Percentiles rank a stretch among this genome's conserved stretches.
Evolutionary conservation across 2,329 filamentous ascomycete species (phyloP).

Genomic region (Malbranchea cinnamomea): DNA sequence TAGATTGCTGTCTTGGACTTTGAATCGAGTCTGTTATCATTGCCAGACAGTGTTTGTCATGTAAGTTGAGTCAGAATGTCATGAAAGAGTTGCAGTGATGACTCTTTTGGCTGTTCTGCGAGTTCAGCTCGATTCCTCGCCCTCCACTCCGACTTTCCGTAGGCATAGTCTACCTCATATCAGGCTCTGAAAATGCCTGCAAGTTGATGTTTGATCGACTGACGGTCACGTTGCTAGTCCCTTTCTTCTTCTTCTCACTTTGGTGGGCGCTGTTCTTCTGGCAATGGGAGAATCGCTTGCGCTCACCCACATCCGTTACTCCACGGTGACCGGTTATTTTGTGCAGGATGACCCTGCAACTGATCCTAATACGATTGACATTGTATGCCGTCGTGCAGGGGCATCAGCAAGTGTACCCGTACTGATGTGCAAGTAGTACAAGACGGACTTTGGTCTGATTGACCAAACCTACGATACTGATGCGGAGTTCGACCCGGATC

Average conservation of each 20-base stretch:
- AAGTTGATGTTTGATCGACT: no score
- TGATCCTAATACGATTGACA: conserved; percentile 33
- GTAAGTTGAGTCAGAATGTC: no score
- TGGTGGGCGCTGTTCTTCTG: conserved; percentile 3
- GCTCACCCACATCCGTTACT: conserved; percentile 19
- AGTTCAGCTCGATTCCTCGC: no score
- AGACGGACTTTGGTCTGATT: conserved; percentile 34
- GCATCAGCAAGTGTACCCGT: no score
- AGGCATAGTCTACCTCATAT: no score
- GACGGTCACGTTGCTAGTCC: conserved; percentile 4
- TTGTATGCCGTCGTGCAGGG: conserved; percentile 20
- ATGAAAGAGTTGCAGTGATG: no score
- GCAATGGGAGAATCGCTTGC: conserved; percentile 6
- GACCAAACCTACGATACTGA: conserved; percentile 30
- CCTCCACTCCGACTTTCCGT: no score
- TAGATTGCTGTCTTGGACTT: no score
- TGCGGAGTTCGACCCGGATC: conserved; percentile 14
- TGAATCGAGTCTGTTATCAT: no score
- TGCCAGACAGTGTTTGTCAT: no score
- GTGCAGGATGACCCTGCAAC: conserved; percentile 36
- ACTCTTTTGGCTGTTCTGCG: no score
- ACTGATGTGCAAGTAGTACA: neutral
- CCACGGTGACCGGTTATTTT: conserved; percentile 34
- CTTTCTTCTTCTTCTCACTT: conserved; percentile 4
- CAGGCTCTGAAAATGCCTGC: no score